Base-by-base conservation (phyloP, 257 asterid species). In the Misopates orontium region DNA sequence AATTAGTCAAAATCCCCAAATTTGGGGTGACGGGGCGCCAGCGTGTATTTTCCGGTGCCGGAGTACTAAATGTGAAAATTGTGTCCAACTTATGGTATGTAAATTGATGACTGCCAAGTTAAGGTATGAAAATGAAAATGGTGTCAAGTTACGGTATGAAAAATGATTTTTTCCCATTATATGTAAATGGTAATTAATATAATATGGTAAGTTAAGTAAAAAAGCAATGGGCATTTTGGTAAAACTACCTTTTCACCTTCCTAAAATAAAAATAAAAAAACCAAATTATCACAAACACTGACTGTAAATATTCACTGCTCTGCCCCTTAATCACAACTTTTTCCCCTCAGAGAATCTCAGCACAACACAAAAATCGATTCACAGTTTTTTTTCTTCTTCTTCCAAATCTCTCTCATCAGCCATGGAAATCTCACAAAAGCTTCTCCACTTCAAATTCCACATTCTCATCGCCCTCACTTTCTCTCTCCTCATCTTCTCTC, bases 341-440 rank as follows among this genome's bases (percentile, higher is more conserved):
- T 31, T 28, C 36, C 66, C 66, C 6, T 60, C 75, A 70, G 80
- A 75, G 87, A 79, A 83, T 85, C 87, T 85, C 73, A 67, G 74
- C 77, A 53, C 48, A 76, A 5, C 42, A 36, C 42, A 36, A 1
- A 36, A 1, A 36, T 3, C 42, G 36, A 28, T 7, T 28, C 7
- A 3, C 4, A 28, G 3, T 28, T 28, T 28, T 28, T 28, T 28
- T 7, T 28, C 36, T 28, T 7, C 7, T 7, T 28, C 36, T 62
- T 69, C 54, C 21, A 32, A 47, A 21, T 58, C 50, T 45, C 76
- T 60, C 67, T 28, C 20, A 31, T 20, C 72, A 4, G 23, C 81
- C 77, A 89, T 86, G 96, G 89, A 87, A 52, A 73, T 84, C 70
- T 73, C 70, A 25, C 72, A 77, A 70, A 75, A 78, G 73, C 71